These are phyloP conservation scores for Berberis vulgaris DNA, from an alignment of 164 flowering plant genomes.

Conservation along the genomic window DNA sequence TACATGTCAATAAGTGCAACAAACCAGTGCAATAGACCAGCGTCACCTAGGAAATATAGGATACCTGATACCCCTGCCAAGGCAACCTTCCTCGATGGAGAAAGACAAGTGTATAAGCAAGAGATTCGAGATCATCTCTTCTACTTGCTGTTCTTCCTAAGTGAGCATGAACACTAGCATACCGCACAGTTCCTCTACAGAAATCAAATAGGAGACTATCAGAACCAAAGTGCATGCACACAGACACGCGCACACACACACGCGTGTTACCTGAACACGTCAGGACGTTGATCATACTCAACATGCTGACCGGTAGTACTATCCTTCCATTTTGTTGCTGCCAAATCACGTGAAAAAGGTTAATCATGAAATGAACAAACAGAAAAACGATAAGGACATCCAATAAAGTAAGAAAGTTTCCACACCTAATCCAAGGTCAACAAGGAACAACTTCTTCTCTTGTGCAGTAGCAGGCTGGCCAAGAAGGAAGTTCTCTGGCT, in stretches of 20 bases:
- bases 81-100: conserved; percentile 78
- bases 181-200: conserved; percentile 77
- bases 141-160: conserved; percentile 93
- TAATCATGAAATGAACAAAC: no score
- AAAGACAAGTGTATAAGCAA: conserved; percentile 82
- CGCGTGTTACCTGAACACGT: conserved; percentile 65
- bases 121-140: conserved; percentile 92
- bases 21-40: no score
- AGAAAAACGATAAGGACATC: neutral
- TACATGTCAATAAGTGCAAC: no score
- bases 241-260: neutral
- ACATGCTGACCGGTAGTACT: conserved; percentile 61
- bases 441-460: conserved; percentile 80
- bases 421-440: conserved; percentile 90
- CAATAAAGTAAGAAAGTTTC: conserved; percentile 13
- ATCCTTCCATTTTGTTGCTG: conserved; percentile 92
- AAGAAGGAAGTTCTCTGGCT: conserved; percentile 91
- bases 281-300: conserved; percentile 94
- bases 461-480: conserved; percentile 78
- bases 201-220: conserved; percentile 8
- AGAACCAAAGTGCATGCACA: neutral
- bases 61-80: conserved; percentile 94
- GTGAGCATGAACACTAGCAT: conserved; percentile 94
- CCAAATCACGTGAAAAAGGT: conserved; percentile 3
- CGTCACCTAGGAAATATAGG: neutral